These are phyloP conservation scores for Sugiyamaella smithiae DNA, from an alignment of 805 yeast genomes.

Conservation along the genomic window DNA sequence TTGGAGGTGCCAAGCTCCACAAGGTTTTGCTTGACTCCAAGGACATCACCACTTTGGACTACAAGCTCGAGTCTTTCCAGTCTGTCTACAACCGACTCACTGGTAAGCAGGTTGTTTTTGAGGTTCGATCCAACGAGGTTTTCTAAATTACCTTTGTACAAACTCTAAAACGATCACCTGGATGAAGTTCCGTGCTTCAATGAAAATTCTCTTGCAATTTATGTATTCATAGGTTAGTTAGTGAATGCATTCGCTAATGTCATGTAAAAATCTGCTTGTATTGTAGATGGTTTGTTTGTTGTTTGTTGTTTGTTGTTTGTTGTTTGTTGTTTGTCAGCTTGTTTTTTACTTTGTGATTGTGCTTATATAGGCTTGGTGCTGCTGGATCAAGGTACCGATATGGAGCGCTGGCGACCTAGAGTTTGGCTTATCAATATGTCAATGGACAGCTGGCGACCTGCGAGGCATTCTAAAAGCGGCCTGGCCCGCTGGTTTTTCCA, in stretches of 20 bases:
- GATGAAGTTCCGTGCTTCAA: background rate
- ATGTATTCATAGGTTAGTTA: constrained; percentile 7
- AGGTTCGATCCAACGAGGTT: constrained; percentile 60
- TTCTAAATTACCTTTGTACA: constrained; percentile 26
- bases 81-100: constrained; percentile 97
- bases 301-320: too few relatives aligned
- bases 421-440: too few relatives aligned
- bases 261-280: background rate
- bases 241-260: constrained; percentile 7
- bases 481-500: constrained; percentile 19
- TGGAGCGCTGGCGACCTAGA: too few relatives aligned
- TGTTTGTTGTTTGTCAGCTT: background rate
- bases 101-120: constrained; percentile 99
- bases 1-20: constrained; percentile 98
- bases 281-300: too few relatives aligned
- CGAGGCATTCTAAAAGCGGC: constrained; percentile 17
- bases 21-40: constrained; percentile 96
- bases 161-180: constrained; percentile 2
- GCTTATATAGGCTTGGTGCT: too few relatives aligned
- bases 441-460: background rate
- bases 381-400: too few relatives aligned
- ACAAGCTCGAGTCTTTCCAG: constrained; percentile 99
- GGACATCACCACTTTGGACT: constrained; percentile 94
- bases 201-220: constrained; percentile 2
- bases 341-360: background rate